These are phyloP conservation scores for Mycena citricolor DNA, from an alignment of 1,284 basidiomycete genomes.

Conservation along the genomic window DNA sequence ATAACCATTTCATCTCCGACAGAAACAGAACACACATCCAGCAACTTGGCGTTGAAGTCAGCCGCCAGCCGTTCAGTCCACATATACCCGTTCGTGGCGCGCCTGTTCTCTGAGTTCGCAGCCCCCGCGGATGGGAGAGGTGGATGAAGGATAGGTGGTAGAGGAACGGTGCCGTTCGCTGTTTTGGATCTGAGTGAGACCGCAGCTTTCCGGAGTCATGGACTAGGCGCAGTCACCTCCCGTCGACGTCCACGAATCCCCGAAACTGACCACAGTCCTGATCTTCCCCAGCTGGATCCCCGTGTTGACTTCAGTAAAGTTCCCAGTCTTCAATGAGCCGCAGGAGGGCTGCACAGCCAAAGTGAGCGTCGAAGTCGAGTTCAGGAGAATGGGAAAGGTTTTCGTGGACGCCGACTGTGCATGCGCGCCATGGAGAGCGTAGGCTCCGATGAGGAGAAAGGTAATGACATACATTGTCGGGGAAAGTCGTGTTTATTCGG, in stretches of 20 bases:
- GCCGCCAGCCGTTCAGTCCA: constrained; percentile 32
- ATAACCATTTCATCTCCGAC: no score
- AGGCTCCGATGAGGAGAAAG: no score
- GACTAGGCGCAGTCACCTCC: constrained; percentile 21
- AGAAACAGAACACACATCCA: constrained; percentile 27
- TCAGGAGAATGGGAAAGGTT: constrained; percentile 26
- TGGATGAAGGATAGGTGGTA: constrained; percentile 32
- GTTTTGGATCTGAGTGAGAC: background rate
- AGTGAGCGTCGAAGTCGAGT: constrained; percentile 28
- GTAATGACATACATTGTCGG: no score
- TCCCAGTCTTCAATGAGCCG: constrained; percentile 25
- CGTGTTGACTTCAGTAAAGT: constrained; percentile 29
- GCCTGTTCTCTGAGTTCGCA: constrained; percentile 27
- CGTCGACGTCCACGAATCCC: constrained; percentile 33
- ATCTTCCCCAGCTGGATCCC: constrained; percentile 26
- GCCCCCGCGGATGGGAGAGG: constrained; percentile 32
- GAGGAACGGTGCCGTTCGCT: constrained; percentile 33
- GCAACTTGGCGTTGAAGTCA: constrained; percentile 29
- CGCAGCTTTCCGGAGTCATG: no score
- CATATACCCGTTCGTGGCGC: constrained; percentile 32
- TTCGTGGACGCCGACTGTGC: no score
- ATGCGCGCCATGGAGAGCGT: no score
- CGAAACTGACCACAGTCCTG: constrained; percentile 31
- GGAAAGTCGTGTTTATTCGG: no score
- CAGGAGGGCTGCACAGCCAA: constrained; percentile 28